Evolutionary conservation across 306 rosid species (phyloP).

Genomic region (Quercus cerris): DNA sequence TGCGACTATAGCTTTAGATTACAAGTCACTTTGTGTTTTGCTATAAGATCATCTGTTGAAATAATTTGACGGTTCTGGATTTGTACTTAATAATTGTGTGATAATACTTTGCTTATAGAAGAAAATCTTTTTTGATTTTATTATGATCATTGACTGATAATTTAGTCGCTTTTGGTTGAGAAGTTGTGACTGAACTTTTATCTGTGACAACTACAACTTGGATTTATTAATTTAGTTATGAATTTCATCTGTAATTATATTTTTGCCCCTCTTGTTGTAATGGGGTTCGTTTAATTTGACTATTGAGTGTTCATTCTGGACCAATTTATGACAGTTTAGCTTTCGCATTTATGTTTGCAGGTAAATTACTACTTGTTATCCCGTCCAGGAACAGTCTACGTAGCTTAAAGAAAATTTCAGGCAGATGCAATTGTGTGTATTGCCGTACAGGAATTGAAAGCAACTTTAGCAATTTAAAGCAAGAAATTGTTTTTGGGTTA

Average conservation of each 20-base stretch:
- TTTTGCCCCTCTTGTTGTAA: neutral
- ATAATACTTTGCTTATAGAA: neutral
- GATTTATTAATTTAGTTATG: neutral
- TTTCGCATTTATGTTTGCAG: constrained; percentile 33
- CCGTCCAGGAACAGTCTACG: neutral
- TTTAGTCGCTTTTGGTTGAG: neutral
- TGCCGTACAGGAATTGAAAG: constrained; percentile 9
- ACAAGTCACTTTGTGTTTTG: neutral
- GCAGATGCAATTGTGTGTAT: constrained; percentile 19
- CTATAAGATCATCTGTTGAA: neutral
- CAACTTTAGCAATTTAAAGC: neutral
- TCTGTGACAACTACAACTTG: neutral
- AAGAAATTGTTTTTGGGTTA: constrained; percentile 31
- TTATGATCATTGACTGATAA: neutral
- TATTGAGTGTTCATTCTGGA: neutral
- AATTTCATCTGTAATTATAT: neutral
- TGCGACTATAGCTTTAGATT: too few relatives aligned
- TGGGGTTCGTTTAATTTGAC: neutral
- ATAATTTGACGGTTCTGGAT: neutral
- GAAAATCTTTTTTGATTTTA: too few relatives aligned
- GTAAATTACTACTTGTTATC: neutral
- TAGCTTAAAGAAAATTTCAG: constrained; percentile 2
- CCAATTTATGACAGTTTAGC: neutral
- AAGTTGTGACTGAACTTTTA: neutral
- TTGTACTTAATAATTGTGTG: neutral